These are phyloP conservation scores for Phytophthora constricta DNA, from an alignment of 352 stramenopile species.

Conservation along the genomic window DNA sequence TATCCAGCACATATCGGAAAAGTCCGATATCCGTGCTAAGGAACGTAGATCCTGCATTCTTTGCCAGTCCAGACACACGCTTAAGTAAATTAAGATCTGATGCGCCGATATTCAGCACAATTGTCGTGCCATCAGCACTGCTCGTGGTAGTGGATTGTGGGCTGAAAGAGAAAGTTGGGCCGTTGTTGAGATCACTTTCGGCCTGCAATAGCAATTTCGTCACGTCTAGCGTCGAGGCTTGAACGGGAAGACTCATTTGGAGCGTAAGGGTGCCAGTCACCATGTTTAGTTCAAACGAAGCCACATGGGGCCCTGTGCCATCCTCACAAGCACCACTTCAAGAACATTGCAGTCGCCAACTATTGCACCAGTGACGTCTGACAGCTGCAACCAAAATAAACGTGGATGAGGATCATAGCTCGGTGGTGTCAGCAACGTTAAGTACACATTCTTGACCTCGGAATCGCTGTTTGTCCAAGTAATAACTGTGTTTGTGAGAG, in stretches of 20 bases:
- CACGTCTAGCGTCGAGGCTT: slow-evolving; percentile 49
- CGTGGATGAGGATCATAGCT: slow-evolving; percentile 46
- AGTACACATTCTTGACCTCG: slow-evolving; percentile 41
- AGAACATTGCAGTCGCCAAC: slow-evolving; percentile 60
- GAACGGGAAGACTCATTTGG: slow-evolving; percentile 39
- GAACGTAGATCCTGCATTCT: slow-evolving; percentile 34
- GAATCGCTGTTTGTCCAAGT: slow-evolving; percentile 47
- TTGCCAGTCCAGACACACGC: slow-evolving; percentile 34
- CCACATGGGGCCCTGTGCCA: slow-evolving; percentile 48
- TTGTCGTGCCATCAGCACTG: slow-evolving; percentile 46
- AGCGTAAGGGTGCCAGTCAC: slow-evolving; percentile 45
- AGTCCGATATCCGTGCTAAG: slow-evolving; percentile 38
- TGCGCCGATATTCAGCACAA: slow-evolving; percentile 49
- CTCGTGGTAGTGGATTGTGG: slow-evolving; percentile 42
- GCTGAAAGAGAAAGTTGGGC: slow-evolving; percentile 34
- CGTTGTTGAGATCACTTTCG: slow-evolving; percentile 8
- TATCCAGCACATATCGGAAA: slow-evolving; percentile 59
- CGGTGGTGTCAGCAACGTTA: slow-evolving; percentile 50
- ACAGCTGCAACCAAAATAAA: slow-evolving; percentile 61
- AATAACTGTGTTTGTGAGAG: slow-evolving; percentile 29
- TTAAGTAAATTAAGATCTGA: slow-evolving; percentile 64
- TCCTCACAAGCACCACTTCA: slow-evolving; percentile 43
- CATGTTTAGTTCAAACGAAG: slow-evolving; percentile 64
- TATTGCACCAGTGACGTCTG: slow-evolving; percentile 41
- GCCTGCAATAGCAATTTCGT: slow-evolving; percentile 59